These are phyloP conservation scores for Myriangium duriaei DNA, from an alignment of 2,329 filamentous ascomycete genomes.

Conservation along the genomic window DNA sequence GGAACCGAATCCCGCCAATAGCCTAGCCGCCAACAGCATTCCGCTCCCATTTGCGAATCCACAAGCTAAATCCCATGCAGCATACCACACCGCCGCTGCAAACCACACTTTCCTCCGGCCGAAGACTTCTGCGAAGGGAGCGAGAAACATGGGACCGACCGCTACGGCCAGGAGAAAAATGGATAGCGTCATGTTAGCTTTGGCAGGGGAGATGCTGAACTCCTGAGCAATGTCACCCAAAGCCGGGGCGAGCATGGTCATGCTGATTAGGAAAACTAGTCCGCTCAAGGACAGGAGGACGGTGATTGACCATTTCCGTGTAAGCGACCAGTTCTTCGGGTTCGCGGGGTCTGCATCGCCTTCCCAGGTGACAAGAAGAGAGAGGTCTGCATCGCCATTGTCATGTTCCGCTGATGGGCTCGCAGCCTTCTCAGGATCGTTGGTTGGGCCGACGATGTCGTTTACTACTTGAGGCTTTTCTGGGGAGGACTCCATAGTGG, in stretches of 20 bases:
- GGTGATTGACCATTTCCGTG: conserved; percentile 12
- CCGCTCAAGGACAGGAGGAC: conserved; percentile 12
- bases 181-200: conserved; percentile 21
- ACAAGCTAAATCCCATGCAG: conserved; percentile 38
- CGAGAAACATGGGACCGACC: conserved; percentile 33
- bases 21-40: conserved; percentile 32
- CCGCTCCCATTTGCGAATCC: conserved; percentile 29
- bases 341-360: conserved; percentile 11
- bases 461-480: too few species aligned
- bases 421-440: too few species aligned
- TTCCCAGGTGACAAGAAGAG: conserved; percentile 14
- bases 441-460: too few species aligned
- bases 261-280: conserved; percentile 13
- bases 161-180: conserved; percentile 34
- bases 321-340: conserved; percentile 13
- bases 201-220: conserved; percentile 11
- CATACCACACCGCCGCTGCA: conserved; percentile 36
- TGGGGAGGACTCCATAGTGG: too few species aligned
- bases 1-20: conserved; percentile 39
- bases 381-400: too few species aligned
- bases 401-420: too few species aligned
- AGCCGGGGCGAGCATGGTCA: conserved; percentile 16
- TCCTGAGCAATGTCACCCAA: conserved; percentile 11
- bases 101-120: conserved; percentile 34
- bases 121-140: conserved; percentile 37